These are phyloP conservation scores for Teunomyces kruisii DNA, from an alignment of 805 yeast genomes.

Conservation along the genomic window DNA sequence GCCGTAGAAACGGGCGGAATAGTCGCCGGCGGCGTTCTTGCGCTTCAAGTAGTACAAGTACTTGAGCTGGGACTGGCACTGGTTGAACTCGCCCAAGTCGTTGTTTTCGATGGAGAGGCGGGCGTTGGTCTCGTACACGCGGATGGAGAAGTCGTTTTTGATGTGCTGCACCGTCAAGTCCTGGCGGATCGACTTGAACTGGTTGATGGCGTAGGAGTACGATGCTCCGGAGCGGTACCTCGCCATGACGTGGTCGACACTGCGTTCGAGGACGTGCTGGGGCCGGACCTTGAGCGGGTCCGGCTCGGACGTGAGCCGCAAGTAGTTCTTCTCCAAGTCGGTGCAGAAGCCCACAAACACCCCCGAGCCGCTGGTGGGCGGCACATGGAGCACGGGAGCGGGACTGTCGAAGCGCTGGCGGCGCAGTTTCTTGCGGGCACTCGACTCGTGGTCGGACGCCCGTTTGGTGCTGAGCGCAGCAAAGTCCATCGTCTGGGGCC, in stretches of 20 bases:
- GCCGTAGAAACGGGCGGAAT: constrained; percentile 13
- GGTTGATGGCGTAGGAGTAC: constrained; percentile 82
- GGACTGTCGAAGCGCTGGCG: constrained; percentile 47
- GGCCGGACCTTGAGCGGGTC: constrained; percentile 86
- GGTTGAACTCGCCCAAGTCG: constrained; percentile 93
- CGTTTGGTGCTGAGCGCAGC: constrained; percentile 6
- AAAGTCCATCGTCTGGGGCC: constrained; percentile 8
- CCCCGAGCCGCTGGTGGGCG: constrained; percentile 2
- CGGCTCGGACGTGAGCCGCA: constrained; percentile 88
- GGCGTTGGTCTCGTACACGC: constrained; percentile 84
- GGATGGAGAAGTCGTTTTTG: constrained; percentile 69
- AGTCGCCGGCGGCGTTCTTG: constrained; percentile 30
- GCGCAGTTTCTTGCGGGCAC: constrained; percentile 42
- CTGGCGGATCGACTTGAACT: constrained; percentile 88
- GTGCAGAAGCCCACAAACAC: constrained; percentile 61
- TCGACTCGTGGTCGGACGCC: constrained; percentile 22
- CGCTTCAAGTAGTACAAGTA: constrained; percentile 51
- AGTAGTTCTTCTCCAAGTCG: constrained; percentile 71
- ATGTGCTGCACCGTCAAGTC: constrained; percentile 91
- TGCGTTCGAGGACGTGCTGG: constrained; percentile 52
- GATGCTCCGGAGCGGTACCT: constrained; percentile 50
- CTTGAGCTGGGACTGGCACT: constrained; percentile 82
- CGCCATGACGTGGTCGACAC: constrained; percentile 52
- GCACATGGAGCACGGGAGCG: not conserved
- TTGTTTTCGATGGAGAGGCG: constrained; percentile 78